These are phyloP conservation scores for Meripilus lineatus DNA, from an alignment of 1,284 basidiomycete species.

Conservation along the genomic window DNA sequence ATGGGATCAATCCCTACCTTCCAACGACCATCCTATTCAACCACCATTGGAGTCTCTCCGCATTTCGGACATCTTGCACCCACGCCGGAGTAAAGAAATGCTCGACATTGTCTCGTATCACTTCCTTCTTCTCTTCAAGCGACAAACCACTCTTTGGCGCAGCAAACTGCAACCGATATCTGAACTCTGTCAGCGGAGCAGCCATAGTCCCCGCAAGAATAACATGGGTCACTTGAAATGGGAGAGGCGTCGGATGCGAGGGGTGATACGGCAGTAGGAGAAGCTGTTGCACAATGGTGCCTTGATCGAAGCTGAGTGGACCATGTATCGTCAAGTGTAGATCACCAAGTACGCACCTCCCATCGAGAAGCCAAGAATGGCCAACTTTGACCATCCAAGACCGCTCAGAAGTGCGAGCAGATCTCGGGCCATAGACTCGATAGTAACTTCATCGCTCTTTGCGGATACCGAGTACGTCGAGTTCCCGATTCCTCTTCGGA, in stretches of 20 bases:
- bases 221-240: slow-evolving; percentile 2
- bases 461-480: slow-evolving; percentile 1
- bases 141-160: not conserved
- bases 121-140: not conserved
- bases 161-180: not conserved
- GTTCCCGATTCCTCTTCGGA: slow-evolving; percentile 1
- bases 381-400: not conserved
- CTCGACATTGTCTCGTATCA: not conserved
- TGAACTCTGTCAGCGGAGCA: not conserved
- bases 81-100: not conserved
- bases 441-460: slow-evolving; percentile 1
- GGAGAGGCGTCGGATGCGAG: not conserved
- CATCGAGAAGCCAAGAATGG: slow-evolving; percentile 1
- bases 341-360: not conserved
- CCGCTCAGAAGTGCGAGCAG: not conserved
- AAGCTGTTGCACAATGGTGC: slow-evolving; percentile 1
- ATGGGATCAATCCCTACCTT: not conserved
- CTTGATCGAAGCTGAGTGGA: not conserved
- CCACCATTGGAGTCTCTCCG: not conserved
- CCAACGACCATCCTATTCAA: not conserved
- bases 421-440: slow-evolving; percentile 3
- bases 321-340: not conserved
- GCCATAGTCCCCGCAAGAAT: not conserved
- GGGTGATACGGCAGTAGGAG: slow-evolving; percentile 1
- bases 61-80: not conserved